Evolutionary conservation across 2,329 filamentous ascomycete species (phyloP).

Genomic region (Fusarium sp.): DNA sequence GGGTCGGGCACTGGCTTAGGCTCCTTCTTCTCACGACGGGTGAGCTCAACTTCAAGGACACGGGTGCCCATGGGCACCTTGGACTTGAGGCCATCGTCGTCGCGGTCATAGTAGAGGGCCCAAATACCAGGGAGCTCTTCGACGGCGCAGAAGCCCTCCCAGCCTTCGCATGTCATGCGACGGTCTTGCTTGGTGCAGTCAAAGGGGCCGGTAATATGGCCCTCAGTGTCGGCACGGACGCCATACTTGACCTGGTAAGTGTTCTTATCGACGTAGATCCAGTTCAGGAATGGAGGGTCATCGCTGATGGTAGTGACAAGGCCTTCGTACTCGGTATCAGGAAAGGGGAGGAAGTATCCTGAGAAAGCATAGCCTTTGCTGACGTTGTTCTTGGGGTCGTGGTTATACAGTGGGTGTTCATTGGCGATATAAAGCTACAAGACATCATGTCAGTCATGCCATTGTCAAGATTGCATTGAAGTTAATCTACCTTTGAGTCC

Average conservation of each 20-base stretch:
- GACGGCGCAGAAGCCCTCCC: slow-evolving; percentile 63
- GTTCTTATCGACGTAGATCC: slow-evolving; percentile 60
- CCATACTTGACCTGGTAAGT: slow-evolving; percentile 62
- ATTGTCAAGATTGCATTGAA: background rate
- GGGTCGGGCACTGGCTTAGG: slow-evolving; percentile 40
- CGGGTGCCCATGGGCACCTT: slow-evolving; percentile 61
- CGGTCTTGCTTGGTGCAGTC: slow-evolving; percentile 65
- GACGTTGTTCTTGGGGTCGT: slow-evolving; percentile 52
- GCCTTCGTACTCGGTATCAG: slow-evolving; percentile 60
- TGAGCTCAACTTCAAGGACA: slow-evolving; percentile 67
- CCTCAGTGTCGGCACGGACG: slow-evolving; percentile 55
- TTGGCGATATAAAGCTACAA: slow-evolving; percentile 46
- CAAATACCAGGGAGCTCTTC: slow-evolving; percentile 56
- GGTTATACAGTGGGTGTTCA: slow-evolving; percentile 42
- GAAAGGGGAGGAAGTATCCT: slow-evolving; percentile 69
- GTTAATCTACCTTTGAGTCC: slow-evolving; percentile 50
- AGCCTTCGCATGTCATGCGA: slow-evolving; percentile 60
- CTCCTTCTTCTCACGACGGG: slow-evolving; percentile 59
- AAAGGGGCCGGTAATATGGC: slow-evolving; percentile 59
- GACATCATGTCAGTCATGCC: background rate
- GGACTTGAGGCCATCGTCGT: slow-evolving; percentile 56
- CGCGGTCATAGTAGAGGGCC: slow-evolving; percentile 61
- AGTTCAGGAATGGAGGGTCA: slow-evolving; percentile 62
- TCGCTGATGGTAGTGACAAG: slow-evolving; percentile 62
- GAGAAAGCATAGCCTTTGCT: slow-evolving; percentile 65